Conservation (phyloP, 768 basidiomycete species). For the Phanerochaete carnosa region DNA sequence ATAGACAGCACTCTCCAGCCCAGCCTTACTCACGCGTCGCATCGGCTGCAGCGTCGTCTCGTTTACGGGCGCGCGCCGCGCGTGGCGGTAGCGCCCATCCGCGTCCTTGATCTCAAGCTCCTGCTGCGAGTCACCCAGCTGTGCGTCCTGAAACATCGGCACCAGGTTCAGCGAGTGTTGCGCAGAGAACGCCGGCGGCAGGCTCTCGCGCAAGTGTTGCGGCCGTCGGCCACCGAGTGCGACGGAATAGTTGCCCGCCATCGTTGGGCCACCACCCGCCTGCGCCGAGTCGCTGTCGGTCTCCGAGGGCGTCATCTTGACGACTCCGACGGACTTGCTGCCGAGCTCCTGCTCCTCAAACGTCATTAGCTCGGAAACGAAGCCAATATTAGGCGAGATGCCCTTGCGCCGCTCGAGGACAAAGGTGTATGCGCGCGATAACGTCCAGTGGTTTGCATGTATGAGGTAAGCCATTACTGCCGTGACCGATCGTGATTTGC, state of each 20-base stretch:
- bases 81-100: conserved; percentile 83
- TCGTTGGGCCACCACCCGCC: conserved; percentile 20
- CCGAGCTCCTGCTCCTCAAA: conserved; percentile 92
- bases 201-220: conserved; percentile 70
- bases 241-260: conserved; percentile 34
- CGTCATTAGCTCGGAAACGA: conserved; percentile 95
- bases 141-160: conserved; percentile 27
- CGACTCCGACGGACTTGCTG: conserved; percentile 67
- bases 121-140: conserved; percentile 68
- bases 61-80: conserved; percentile 82
- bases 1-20: conserved; percentile 61
- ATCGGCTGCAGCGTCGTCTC: conserved; percentile 86
- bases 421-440: conserved; percentile 87
- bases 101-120: conserved; percentile 89
- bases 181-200: conserved; percentile 53
- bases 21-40: conserved; percentile 90
- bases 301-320: conserved; percentile 35
- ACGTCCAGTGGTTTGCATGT: conserved; percentile 95
- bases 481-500: conserved; percentile 93
- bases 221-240: conserved; percentile 49
- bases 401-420: conserved; percentile 91
- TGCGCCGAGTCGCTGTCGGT: conserved; percentile 27
- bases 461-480: conserved; percentile 98
- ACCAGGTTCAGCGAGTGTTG: conserved; percentile 26
- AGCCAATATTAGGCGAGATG: conserved; percentile 96